Evolutionary conservation across 495 filamentous ascomycete genomes (phyloP), one percentile per base, ranked within the genome.

Genomic region (Daldinia concentrica): DNA sequence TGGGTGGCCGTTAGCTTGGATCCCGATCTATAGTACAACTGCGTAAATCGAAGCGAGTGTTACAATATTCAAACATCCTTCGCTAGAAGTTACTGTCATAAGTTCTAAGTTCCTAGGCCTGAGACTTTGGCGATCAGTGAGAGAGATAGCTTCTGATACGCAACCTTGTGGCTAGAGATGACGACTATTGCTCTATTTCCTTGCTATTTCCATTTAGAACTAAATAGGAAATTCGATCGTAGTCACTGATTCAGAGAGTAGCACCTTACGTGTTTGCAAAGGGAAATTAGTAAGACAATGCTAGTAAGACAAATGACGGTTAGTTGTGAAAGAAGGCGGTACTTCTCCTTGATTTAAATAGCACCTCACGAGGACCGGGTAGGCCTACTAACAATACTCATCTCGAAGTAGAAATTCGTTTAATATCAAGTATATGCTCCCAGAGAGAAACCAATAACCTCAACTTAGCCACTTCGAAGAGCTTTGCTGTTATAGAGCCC

Each of bases 131-230:
- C 56, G 62, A 65, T 61, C 56, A n/a, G 30, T 59, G 9, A 26
- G 17, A 48, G 43, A 48, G 11, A 9, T 48, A 26, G 37, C 8
- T 22, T 36, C 22, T 48, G 32, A 37, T 41, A 51, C 50, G 36
- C 37, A 65, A 65, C 57, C 39, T 41, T 56, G 48, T 50, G 67
- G 55, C 61, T 61, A 19, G 27, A 36, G 34, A 56, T 22, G 56
- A 26, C 39, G 48, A 43, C 19, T 55, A 15, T 4, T 8, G 22
- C 43, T 29, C 19, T 50, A 48, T 48, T 48, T 12, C 43, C 43
- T 48, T 9, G 9, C 43, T 4, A 48, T 24, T 48, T 11, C 43
- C 43, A 48, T 48, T 4, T 19, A 4, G 19, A 48, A 9, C 24
- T 8, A 22, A 48, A 43, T 7, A 43, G 39, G 15, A 43, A 43